A percentile compares a stretch with the other conserved stretches of the same genome.
phyloP scores from a whole-genome alignment of 2,329 filamentous ascomycete species.

The Raffaelea ambrosiae region DNA sequence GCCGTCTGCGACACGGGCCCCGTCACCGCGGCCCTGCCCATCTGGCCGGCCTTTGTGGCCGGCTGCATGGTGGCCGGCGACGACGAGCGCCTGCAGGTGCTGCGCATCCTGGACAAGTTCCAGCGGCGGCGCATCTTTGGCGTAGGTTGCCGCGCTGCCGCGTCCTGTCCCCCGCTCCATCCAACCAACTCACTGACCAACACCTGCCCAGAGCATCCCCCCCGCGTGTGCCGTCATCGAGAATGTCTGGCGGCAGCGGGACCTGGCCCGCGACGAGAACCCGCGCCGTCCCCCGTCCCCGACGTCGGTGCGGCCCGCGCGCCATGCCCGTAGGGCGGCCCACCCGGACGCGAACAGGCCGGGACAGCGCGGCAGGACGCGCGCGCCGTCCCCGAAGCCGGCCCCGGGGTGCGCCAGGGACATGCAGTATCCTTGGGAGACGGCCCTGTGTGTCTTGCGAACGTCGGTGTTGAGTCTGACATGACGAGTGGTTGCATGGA shows the following conservation, averaged over 20 bases:
- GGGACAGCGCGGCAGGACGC: no score
- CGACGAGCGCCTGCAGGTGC: not conserved
- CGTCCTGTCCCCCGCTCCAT: no score
- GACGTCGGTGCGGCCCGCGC: not conserved
- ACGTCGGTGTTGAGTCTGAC: no score
- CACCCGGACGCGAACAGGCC: no score
- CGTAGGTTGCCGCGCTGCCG: no score
- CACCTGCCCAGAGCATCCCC: constrained; percentile 2
- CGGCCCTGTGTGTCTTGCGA: no score
- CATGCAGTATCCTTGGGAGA: no score
- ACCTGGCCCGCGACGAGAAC: constrained; percentile 3
- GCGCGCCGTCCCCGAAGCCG: no score
- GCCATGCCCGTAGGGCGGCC: no score
- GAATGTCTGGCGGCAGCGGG: constrained; percentile 7
- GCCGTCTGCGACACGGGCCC: not conserved
- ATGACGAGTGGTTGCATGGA: no score
- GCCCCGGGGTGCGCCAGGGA: no score
- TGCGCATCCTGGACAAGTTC: constrained; percentile 3
- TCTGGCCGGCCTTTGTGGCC: constrained; percentile 6
- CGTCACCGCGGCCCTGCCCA: constrained; percentile 3
- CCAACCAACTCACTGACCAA: no score
- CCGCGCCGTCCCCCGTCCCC: not conserved
- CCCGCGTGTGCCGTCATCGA: constrained; percentile 4
- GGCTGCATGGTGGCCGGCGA: constrained; percentile 2
- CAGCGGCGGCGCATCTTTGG: not conserved